Evolutionary conservation across 306 rosid genomes (phyloP).

Genomic region (Rubus parviflorus): DNA sequence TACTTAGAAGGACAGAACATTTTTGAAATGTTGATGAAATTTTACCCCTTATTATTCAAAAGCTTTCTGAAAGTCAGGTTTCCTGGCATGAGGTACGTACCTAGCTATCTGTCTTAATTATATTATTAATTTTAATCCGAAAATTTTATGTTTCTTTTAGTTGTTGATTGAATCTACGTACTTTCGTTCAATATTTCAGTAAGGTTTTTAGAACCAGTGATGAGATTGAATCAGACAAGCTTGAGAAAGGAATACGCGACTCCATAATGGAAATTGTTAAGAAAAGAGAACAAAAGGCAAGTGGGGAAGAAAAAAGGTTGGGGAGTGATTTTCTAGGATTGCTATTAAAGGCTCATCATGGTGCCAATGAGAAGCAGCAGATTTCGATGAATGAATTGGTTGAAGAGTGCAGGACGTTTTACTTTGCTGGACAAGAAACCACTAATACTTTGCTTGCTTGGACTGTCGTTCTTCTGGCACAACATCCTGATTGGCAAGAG

Average conservation of each 20-base stretch:
- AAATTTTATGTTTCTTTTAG: no score
- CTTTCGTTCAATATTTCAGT: not conserved
- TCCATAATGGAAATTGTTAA: not conserved
- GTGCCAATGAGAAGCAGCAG: not conserved
- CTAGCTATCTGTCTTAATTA: no score
- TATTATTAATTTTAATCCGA: no score
- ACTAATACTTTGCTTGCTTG: conserved; percentile 17
- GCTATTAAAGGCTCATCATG: conserved; percentile 21
- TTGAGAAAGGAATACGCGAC: conserved; percentile 5
- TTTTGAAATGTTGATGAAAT: conserved; percentile 22
- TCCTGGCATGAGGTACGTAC: conserved; percentile 34
- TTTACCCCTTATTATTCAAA: conserved; percentile 8
- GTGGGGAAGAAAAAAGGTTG: not conserved
- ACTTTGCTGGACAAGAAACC: conserved; percentile 25
- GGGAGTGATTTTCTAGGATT: conserved; percentile 22
- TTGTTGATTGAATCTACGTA: no score
- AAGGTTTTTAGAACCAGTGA: conserved; percentile 5
- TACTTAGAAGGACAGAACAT: conserved; percentile 29
- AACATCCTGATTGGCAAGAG: conserved; percentile 20
- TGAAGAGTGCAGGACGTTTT: conserved; percentile 28
- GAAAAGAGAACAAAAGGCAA: conserved; percentile 12
- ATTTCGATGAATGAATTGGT: conserved; percentile 5
- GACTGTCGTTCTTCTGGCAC: conserved; percentile 19
- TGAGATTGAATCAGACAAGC: conserved; percentile 14
- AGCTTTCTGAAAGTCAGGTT: not conserved